Conservation (phyloP, 805 yeast genomes). For the Maudiozyma pseudohumilis region DNA sequence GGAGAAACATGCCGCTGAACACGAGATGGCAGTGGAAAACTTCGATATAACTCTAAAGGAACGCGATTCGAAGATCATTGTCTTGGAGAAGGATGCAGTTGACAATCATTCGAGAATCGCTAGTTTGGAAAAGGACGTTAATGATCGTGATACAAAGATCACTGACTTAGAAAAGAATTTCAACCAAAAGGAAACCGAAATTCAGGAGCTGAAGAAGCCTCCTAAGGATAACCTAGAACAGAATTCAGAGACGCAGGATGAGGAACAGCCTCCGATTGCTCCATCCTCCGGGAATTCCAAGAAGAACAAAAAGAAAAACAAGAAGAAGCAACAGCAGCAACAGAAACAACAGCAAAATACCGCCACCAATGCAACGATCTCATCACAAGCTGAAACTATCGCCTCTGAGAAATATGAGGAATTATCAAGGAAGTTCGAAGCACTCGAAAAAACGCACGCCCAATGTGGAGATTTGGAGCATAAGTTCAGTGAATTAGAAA, state of each 20-base stretch:
- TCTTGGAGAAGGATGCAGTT: not conserved
- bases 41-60: not conserved
- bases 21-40: not conserved
- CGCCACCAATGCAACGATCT: not conserved
- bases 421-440: not conserved
- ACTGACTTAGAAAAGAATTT: not conserved
- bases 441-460: not conserved
- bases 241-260: not conserved
- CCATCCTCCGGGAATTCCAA: not conserved
- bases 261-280: not conserved
- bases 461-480: not conserved
- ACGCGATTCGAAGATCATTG: not conserved
- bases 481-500: not conserved
- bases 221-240: not conserved
- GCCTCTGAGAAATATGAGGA: not conserved
- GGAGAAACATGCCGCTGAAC: not conserved
- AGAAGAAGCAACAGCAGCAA: constrained; percentile 2
- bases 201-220: not conserved
- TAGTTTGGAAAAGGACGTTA: not conserved
- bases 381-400: not conserved
- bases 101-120: not conserved
- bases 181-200: not conserved
- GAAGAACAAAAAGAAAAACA: constrained; percentile 4
- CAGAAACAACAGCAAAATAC: constrained; percentile 1
- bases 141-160: not conserved